These are phyloP conservation scores for Zygotorulaspora mrakii DNA, from an alignment of 1,139 yeast species.

Conservation along the genomic window DNA sequence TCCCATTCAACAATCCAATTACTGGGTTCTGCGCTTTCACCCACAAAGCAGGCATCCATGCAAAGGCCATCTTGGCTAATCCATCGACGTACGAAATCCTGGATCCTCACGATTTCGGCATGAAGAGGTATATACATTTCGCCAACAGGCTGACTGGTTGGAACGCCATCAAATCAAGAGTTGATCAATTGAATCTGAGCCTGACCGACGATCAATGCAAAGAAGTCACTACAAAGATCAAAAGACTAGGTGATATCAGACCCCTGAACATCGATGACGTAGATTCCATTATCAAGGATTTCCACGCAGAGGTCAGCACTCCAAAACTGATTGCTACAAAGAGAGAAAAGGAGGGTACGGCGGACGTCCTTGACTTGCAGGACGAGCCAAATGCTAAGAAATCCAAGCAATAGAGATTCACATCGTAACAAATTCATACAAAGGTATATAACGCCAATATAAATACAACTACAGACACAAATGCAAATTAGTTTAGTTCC, in stretches of 20 bases:
- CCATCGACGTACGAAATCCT: conserved; percentile 97
- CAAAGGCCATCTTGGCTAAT: conserved; percentile 96
- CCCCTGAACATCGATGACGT: conserved; percentile 94
- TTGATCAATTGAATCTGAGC: conserved; percentile 88
- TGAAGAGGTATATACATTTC: conserved; percentile 92
- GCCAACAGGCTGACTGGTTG: conserved; percentile 98
- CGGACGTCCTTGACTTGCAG: conserved; percentile 25
- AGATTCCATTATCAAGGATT: conserved; percentile 92
- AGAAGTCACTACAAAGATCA: conserved; percentile 91
- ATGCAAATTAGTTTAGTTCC: no score
- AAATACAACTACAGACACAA: no score
- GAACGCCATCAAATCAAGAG: conserved; percentile 98
- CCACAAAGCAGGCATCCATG: conserved; percentile 99
- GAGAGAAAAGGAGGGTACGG: conserved; percentile 29
- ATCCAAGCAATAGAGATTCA: conserved; percentile 10
- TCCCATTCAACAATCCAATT: conserved; percentile 97
- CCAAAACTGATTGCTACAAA: conserved; percentile 37
- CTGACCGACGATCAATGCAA: conserved; percentile 90
- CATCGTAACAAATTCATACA: neutral
- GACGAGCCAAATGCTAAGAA: conserved; percentile 24
- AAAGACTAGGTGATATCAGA: conserved; percentile 91
- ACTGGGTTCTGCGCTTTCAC: conserved; percentile 99
- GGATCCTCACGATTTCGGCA: conserved; percentile 92
- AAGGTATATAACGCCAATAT: neutral
- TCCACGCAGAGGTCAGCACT: conserved; percentile 64